Base-by-base conservation (phyloP, 169 alveolate species). In the Plasmodium sp. region DNA sequence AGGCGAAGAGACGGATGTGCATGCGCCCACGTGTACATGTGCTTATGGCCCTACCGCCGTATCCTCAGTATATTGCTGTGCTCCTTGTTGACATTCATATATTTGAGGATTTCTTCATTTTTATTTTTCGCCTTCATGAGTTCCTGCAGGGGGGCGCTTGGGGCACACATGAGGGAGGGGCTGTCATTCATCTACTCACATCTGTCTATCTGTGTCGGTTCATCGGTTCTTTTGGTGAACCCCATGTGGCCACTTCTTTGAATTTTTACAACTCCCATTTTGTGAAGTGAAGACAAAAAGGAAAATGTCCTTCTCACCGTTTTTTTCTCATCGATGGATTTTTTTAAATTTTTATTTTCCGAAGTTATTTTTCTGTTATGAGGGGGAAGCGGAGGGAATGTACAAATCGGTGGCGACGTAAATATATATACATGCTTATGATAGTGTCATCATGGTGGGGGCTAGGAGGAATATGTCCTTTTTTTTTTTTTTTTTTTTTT, bases 311-410 rank as follows among this genome's bases (percentile, higher is more conserved):
- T 22, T 34, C 34, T 77, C 71, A 88, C 94, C 90, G 22, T 79
- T 88, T 88, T 88, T 79, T 88, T 88, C 48, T 88, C 94, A 12
- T 88, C 94, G 72, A 88, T 88, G 51, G 94, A 54, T 88, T 88
- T 88, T 79, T 58, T 88, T 34, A 88, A 88, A 79, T 79, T 79
- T 79, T 88, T 88, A 79, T 88, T 88, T 77, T 88, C 94, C 16
- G 88, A 88, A 18, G 83, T 88, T 18, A 79, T 88, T 88, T 88
- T 88, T 62, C 94, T 88, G 71, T 45, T 73, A 3, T 31, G 56
- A 84, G 31, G 6, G 71, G 77, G 12, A 34, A 22, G 39, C 27
- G 62, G 72, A 41, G 2, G 48, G 33, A n/a, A 45, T 81, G 31
- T 12, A 36, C 43, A 81, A 58, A 45, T 36, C 33, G 7, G 80